Conservation (phyloP, 805 yeast genomes). For the Candida sonorensis region DNA sequence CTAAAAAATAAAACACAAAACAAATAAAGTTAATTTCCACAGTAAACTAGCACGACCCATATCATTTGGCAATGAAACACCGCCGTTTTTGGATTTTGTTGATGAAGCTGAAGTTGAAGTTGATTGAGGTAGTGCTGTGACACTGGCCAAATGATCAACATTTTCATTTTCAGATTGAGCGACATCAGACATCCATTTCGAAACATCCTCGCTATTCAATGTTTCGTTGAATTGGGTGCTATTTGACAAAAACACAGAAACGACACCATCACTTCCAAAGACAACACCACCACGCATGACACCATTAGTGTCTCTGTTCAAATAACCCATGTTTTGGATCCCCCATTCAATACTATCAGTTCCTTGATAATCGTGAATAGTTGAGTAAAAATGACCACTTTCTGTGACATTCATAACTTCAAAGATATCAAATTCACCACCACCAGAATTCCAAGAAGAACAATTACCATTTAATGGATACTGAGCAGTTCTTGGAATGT, state of each 20-base stretch:
- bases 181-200: background rate
- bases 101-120: background rate
- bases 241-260: constrained; percentile 54
- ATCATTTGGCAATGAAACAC: background rate
- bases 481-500: constrained; percentile 70
- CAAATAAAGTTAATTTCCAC: too few species aligned
- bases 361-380: constrained; percentile 74
- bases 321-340: constrained; percentile 47
- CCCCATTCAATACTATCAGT: constrained; percentile 58
- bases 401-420: constrained; percentile 65
- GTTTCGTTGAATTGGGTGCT: constrained; percentile 40
- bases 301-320: constrained; percentile 56
- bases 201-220: constrained; percentile 27
- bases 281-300: constrained; percentile 81
- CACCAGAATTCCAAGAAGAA: constrained; percentile 72
- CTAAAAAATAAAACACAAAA: too few species aligned
- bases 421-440: constrained; percentile 75
- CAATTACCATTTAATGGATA: constrained; percentile 55
- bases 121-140: background rate
- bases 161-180: background rate
- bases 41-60: too few species aligned
- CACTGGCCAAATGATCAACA: background rate
- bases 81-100: background rate
- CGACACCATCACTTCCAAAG: constrained; percentile 55
- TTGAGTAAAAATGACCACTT: constrained; percentile 48